A percentile compares a stretch with the other conserved stretches of the same genome.
Evolutionary conservation across 257 asterid genomes (phyloP).

Genomic region (Salvia miltiorrhiza): DNA sequence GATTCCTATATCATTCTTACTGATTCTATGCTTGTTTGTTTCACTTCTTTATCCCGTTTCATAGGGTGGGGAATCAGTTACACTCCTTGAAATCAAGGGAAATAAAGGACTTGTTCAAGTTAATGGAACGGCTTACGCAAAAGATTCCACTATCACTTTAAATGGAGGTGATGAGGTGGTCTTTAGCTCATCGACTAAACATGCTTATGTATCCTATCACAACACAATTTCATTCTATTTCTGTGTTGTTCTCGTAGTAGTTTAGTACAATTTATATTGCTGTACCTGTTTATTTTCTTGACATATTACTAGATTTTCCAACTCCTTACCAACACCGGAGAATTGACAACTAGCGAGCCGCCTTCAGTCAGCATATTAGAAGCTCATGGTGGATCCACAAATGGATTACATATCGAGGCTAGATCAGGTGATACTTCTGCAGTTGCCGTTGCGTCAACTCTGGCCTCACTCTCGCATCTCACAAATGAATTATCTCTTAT

Average conservation of each 20-base stretch:
- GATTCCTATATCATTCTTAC: conserved; percentile 14
- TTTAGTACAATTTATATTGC: not conserved
- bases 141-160: conserved; percentile 63
- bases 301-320: conserved; percentile 65
- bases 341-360: conserved; percentile 35
- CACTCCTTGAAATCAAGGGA: conserved; percentile 72
- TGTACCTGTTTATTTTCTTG: conserved; percentile 36
- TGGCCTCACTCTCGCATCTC: conserved; percentile 63
- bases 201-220: conserved; percentile 89
- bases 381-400: conserved; percentile 55
- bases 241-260: not conserved
- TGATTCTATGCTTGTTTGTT: conserved; percentile 18
- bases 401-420: conserved; percentile 60
- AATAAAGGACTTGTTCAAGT: conserved; percentile 77
- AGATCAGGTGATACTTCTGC: conserved; percentile 70
- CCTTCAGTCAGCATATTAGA: conserved; percentile 69
- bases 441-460: conserved; percentile 72
- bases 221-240: conserved; percentile 1
- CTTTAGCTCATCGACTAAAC: conserved; percentile 60
- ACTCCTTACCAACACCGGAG: conserved; percentile 36
- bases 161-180: conserved; percentile 85
- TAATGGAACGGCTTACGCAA: conserved; percentile 59
- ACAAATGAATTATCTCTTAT: conserved; percentile 48
- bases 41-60: not conserved
- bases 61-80: conserved; percentile 56